Base-by-base conservation (phyloP, 163 green algal genomes). In the Scenedesmus sp. region DNA sequence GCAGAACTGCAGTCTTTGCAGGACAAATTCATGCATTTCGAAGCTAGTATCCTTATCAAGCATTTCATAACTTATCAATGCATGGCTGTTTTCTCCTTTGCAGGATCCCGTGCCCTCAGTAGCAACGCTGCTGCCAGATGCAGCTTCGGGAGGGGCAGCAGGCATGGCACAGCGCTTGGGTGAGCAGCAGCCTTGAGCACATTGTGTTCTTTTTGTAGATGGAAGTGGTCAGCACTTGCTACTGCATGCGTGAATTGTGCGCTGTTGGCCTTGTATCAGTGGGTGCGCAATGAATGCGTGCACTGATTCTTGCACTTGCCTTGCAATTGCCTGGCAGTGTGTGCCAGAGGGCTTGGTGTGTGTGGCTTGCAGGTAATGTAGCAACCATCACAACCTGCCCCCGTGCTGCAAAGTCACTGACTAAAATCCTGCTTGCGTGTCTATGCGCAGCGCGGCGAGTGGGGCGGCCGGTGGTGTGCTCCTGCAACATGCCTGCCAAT, bases 401-500 rank as follows among this genome's bases (percentile, higher is more conserved):
- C 70, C 5, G 23, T 6, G 23, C 70, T 79, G 70, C 70, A 52
- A 46, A 46, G 34, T 46, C 34, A 46, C 34, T 46, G 34, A 46
- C 34, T 46, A 46, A 46, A 46, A 46, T 46, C 34, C 34, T 46
- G 34, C 34, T 46, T 46, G 34, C 23, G 12, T 79, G 70, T 52
- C 5, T 79, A 4, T 6, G 1, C 83, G 56, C 87, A 91, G 87
- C 81, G n/a, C 57, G 60, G 34, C 88, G 88, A 8, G 18, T 86
- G 52, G 86, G 86, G 15, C 76, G 85, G 64, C 91, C 94, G 6
- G 94, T 95, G 54, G 20, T 95, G 86, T 93, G 88, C 86, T 95
- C 94, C 20, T 94, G 88, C 88, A 92, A 95, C 67, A 18, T 95
- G 73, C 92, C 94, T n/a, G 10, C 84, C 6, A 91, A 93, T 79